Conservation (phyloP, 1,139 yeast species). For the Citeromyces hawaiiensis region DNA sequence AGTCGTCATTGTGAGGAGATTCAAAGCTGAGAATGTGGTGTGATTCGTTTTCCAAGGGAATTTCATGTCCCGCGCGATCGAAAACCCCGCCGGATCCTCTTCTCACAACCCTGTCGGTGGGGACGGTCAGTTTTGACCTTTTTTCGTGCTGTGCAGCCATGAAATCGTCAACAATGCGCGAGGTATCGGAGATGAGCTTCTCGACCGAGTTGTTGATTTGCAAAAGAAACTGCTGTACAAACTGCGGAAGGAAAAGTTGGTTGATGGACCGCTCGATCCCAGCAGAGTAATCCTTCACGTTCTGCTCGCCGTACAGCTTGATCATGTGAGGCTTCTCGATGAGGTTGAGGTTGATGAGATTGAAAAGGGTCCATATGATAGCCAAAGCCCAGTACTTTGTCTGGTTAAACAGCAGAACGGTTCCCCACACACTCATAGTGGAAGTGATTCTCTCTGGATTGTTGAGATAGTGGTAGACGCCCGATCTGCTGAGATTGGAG, state of each 20-base stretch:
- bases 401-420: constrained; percentile 50
- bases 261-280: constrained; percentile 8
- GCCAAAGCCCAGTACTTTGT: constrained; percentile 38
- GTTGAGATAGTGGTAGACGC: constrained; percentile 73
- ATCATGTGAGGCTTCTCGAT: constrained; percentile 77
- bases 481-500: constrained; percentile 49
- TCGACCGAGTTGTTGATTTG: constrained; percentile 21
- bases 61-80: background rate
- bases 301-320: constrained; percentile 59
- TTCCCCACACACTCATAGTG: constrained; percentile 76
- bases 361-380: constrained; percentile 54
- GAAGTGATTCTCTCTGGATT: constrained; percentile 81
- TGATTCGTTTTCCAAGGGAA: constrained; percentile 1
- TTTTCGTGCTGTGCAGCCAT: constrained; percentile 12
- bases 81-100: constrained; percentile 4
- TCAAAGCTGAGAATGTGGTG: constrained; percentile 5
- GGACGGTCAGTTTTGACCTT: constrained; percentile 10
- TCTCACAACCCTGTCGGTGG: constrained; percentile 1
- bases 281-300: constrained; percentile 12
- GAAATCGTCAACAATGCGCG: constrained; percentile 18
- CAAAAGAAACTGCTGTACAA: constrained; percentile 11
- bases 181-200: constrained; percentile 20
- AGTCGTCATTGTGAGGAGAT: constrained; percentile 6
- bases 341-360: constrained; percentile 54
- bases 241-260: constrained; percentile 8